Percentiles rank a stretch among this genome's conserved stretches.
Conservation (phyloP, 805 yeast species). For the Ogataea saltuana region DNA sequence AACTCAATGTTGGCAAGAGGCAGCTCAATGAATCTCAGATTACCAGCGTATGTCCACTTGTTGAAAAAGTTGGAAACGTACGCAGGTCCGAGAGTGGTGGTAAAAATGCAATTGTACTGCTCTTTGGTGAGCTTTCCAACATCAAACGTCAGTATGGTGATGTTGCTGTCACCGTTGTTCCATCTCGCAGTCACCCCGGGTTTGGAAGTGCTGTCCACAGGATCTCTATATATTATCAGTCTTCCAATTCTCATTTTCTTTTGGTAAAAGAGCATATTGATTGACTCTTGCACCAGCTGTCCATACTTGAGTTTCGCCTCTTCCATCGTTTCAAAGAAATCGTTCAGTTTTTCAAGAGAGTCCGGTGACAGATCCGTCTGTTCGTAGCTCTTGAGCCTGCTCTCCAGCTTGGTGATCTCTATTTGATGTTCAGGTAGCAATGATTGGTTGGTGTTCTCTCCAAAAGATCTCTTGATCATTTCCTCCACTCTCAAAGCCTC, state of each 20-base stretch:
- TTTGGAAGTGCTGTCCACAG: constrained; percentile 33
- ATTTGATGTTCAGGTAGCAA: constrained; percentile 83
- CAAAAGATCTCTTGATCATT: constrained; percentile 93
- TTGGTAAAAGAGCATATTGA: constrained; percentile 48
- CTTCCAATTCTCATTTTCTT: constrained; percentile 54
- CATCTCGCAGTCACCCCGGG: constrained; percentile 58
- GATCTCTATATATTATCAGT: constrained; percentile 57
- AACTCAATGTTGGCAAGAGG: constrained; percentile 45
- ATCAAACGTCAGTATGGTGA: constrained; percentile 47
- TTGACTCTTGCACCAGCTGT: constrained; percentile 48
- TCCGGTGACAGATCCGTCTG: constrained; percentile 40
- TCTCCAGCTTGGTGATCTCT: constrained; percentile 54
- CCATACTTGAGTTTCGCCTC: constrained; percentile 48
- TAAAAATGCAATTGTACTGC: constrained; percentile 25
- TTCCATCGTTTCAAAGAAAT: constrained; percentile 44
- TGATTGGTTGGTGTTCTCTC: constrained; percentile 86
- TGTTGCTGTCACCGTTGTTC: constrained; percentile 33
- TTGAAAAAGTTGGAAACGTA: constrained; percentile 41
- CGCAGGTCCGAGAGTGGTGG: constrained; percentile 27
- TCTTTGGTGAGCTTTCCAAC: constrained; percentile 31
- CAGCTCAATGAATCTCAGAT: constrained; percentile 38
- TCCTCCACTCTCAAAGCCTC: constrained; percentile 97
- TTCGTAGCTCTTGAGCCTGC: constrained; percentile 38
- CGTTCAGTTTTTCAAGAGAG: constrained; percentile 44
- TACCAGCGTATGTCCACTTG: constrained; percentile 28